Evolutionary conservation across 2,329 filamentous ascomycete species (phyloP), one percentile per base, ranked within the genome.

Genomic region (Apiospora hydei): DNA sequence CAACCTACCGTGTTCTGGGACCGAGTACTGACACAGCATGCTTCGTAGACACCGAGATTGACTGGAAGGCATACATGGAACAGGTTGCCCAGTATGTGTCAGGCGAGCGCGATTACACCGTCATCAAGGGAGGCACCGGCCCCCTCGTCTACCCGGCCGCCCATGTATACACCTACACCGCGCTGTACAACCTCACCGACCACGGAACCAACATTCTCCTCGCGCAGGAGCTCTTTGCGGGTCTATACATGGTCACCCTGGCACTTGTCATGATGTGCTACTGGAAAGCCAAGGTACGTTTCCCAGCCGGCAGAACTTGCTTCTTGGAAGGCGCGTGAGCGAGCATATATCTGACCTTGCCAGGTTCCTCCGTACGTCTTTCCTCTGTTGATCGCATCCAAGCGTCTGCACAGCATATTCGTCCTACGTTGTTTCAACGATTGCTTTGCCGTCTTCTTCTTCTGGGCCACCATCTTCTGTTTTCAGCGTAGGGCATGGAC

Each of bases 61-160:
- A 99, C 84, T 99, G 96, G 96, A 89, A 88, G 72, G 94, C 96
- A 0, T 99, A 99, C 83, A 98, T 99, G 95, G 89, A 98, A 81
- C 96, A 99, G 79, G 88, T 98, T 64, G 84, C 88, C 53, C 91
- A 95, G 77, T 96, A 93, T 79, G 84, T 95, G 66, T 87, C 89
- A 24, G 96, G 96, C 78, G 95, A 98, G 85, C 91, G 93, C 80
- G 92, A 98, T 82, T 99, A 99, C 82, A 90, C 90, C 73, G 88
- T 91, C 72, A 95, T 99, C 80, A 89, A 92, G 79, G 96, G 96
- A 77, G 92, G 91, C 73, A 99, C 96, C 0, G 96, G 96, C 0
- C 96, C 96, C 3, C 87, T 98, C 69, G 96, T 99, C 73, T 99
- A 99, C 83, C 96, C 96, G 26, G 96, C 94, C 47, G 93, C 91